These are phyloP conservation scores for Cyberlindnera xishuangbannaensis DNA, from an alignment of 805 yeast genomes.

Conservation along the genomic window DNA sequence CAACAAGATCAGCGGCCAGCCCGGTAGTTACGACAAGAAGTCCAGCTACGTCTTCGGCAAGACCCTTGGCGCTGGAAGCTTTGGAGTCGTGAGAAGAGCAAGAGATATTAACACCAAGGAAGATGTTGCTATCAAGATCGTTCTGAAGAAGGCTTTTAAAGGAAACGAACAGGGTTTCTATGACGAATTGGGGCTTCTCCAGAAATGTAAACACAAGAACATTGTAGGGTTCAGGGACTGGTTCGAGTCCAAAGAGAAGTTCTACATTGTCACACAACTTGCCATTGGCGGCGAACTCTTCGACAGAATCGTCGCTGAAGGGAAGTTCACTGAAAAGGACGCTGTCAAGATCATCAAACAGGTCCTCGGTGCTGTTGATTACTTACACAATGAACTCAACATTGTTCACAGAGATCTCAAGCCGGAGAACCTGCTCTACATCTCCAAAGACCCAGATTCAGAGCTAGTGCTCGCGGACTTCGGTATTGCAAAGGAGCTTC, in stretches of 20 bases:
- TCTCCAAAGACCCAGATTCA: conserved; percentile 51
- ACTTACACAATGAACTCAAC: conserved; percentile 60
- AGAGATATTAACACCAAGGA: conserved; percentile 44
- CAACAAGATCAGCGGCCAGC: conserved; percentile 66
- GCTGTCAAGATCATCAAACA: conserved; percentile 74
- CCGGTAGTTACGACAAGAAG: conserved; percentile 61
- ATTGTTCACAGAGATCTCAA: conserved; percentile 93
- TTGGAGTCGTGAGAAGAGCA: conserved; percentile 88
- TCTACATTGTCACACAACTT: conserved; percentile 87
- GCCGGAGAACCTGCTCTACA: conserved; percentile 85
- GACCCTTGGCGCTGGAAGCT: conserved; percentile 91
- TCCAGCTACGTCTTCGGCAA: conserved; percentile 68
- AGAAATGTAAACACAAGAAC: conserved; percentile 70
- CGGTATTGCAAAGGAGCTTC: conserved; percentile 84
- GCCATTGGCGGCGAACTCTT: conserved; percentile 96
- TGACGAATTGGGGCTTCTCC: conserved; percentile 71
- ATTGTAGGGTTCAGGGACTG: conserved; percentile 88
- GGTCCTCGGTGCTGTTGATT: conserved; percentile 69
- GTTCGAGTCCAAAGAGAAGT: conserved; percentile 90
- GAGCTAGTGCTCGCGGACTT: conserved; percentile 88
- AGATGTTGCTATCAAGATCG: conserved; percentile 85
- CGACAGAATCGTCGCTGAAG: conserved; percentile 75
- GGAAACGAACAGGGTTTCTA: conserved; percentile 72
- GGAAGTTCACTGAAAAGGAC: conserved; percentile 83
- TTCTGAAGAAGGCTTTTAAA: conserved; percentile 75